Evolutionary conservation across 106 monocot genomes (phyloP), one percentile per base, ranked within the genome.

Genomic region (Dendrobium nobile): DNA sequence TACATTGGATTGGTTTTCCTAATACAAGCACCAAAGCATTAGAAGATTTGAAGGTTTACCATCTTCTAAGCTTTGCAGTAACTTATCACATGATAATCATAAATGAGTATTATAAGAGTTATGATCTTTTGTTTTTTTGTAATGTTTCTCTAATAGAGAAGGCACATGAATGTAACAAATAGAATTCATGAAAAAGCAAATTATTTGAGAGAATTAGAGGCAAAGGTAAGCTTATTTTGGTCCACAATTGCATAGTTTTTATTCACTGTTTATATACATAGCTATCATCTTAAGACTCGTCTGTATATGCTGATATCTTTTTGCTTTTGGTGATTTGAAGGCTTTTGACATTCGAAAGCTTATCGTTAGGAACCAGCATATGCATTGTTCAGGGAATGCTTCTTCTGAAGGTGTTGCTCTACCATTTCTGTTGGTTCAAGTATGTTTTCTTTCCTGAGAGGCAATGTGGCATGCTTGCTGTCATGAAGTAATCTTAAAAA

Each of bases 381-480:
- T 41, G 40, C 72, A 79, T 31, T 51, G 40, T 54, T 82, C 86
- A 20, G 81, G 77, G 67, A 82, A 72, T 64, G 22, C 51, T 70
- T 67, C 85, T 59, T 82, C 87, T 43, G 77, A 82, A 82, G 86
- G 89, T 65, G 67, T 92, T 73, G 48, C 78, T 70, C 75, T 92
- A 27, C 92, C 92, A 80, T 92, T 92, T 82, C 64, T 92, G 80
- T 75, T 92, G 82, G 85, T 92, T 79, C 81, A 74, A 75, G 92
- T 90, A 86, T 79, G 87, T 85, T 44, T 5, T 73, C 70, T 78
- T 67, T 73, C 17, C 58, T 24, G 67, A 44, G 70, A 55, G 24
- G 20, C 44, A 41, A 15, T 59, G 45, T 74, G 24, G 54, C 67
- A 73, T 40, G n/a, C 0, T 20, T 20, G 18, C 54, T 17, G 27